Base-by-base conservation (phyloP, 306 rosid genomes). In the Dicorynia guianensis region DNA sequence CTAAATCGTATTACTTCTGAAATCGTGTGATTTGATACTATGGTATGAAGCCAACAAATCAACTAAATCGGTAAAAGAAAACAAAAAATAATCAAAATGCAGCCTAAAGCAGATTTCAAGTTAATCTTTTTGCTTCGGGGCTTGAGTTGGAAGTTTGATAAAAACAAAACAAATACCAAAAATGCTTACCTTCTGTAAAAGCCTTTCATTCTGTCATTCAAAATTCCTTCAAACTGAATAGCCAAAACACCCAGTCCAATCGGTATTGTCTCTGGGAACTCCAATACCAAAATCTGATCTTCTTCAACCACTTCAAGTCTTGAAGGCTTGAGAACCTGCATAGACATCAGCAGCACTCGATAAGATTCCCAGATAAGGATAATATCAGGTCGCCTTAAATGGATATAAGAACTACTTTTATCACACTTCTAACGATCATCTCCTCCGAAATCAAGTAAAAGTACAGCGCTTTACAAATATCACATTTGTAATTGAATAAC, bases 131-230 rank as follows among this genome's bases (percentile, higher is more conserved):
- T 47, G 50, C 69, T 63, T 25, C 49, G 14, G 62, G 14, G 72
- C 33, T 57, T 38, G n/a, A 14, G 14, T 66, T 59, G 8, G 30
- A 2, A 25, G 1, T 25, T 25, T 25, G 30, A 2, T 25, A 25
- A 25, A 25, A 47, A 67, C 17, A 14, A 50, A 67, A 17, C 11
- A 38, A 67, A 46, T 19, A 17, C 34, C n/a, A 46, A 39, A 5
- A 68, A 69, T 19, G 43, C 15, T 71, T 82, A 86, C 98, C 97
- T 92, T 83, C 89, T 85, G 80, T 87, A 95, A 72, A 95, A 92
- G 1, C 98, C 98, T 86, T 92, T 95, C 97, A 92, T 92, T 62
- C 76, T 83, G 80, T 95, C 97, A 65, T 87, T 95, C 87, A 95
- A 81, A 66, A 52, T 80, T 75, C 98, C 98, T 59, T 92, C 83